Conservation (phyloP, 345 rosid genomes). For the Brassica carinata region DNA sequence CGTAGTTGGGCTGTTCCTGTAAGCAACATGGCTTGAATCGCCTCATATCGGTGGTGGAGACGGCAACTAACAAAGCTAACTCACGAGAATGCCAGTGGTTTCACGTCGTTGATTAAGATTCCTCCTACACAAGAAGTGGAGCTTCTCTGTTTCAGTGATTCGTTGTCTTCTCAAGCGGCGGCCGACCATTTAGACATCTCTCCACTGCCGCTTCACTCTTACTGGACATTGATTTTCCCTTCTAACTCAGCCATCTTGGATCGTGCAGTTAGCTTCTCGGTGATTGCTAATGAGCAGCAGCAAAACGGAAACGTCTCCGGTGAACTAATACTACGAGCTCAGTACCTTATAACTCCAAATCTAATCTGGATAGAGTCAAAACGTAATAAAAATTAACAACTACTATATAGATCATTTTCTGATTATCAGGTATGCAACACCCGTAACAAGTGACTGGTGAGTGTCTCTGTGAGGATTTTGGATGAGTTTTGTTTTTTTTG, state of each 20-base stretch:
- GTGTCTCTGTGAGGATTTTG: not conserved
- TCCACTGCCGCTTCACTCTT: not conserved
- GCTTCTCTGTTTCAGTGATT: too few species aligned
- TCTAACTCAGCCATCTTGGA: not conserved
- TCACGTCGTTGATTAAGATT: too few species aligned
- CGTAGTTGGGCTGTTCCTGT: too few species aligned
- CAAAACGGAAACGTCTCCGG: not conserved
- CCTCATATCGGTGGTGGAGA: too few species aligned
- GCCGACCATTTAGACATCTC: not conserved
- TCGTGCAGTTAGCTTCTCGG: not conserved
- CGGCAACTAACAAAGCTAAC: too few species aligned
- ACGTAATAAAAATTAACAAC: too few species aligned
- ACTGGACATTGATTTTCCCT: not conserved
- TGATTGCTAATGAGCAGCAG: not conserved
- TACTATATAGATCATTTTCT: too few species aligned
- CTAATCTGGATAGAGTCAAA: not conserved
- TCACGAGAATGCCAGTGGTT: too few species aligned
- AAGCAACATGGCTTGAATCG: too few species aligned
- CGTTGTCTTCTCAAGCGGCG: too few species aligned
- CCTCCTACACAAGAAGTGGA: too few species aligned
- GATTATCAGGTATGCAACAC: too few species aligned
- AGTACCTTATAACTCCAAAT: not conserved
- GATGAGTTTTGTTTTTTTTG: not conserved
- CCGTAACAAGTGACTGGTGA: not conserved
- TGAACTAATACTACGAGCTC: not conserved